Evolutionary conservation across 2,329 filamentous ascomycete species (phyloP), one percentile per base, ranked within the genome.

Genomic region (Microcyclospora pomicola): DNA sequence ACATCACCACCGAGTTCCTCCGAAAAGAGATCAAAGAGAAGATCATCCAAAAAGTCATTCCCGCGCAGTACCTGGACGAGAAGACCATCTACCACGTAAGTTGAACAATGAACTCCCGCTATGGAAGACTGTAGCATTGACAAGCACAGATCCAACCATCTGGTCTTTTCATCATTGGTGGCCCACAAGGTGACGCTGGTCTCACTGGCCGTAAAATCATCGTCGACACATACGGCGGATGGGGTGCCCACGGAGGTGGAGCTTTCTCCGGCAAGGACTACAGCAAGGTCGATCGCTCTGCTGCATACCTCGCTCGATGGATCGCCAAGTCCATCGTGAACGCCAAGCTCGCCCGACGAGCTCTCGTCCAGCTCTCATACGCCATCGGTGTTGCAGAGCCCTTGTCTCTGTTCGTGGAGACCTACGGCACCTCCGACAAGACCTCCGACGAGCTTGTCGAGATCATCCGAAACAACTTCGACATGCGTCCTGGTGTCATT

Each of bases 251-350:
- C 75, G 91, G 91, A 75, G 91, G 91, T 74, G 91, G 91, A 81
- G 91, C 91, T 66, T 98, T 98, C 82, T 96, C 91, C 58, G 91
- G 91, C 60, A 98, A 98, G 81, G 91, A 98, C 67, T 98, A 95
- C 79, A 95, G 86, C 76, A 98, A 98, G 78, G 91, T 98, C 68
- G 91, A 98, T 64, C 84, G 91, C 57, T 96, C 91, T 38, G 91
- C 91, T 51, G 91, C 91, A 59, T 98, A 98, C 72, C 79, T 96
- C 54, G 87, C 76, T 53, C 86, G 91, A 64, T 98, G 91, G 91
- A 87, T 98, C 65, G 91, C 91, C 70, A 98, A 98, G 77, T 98
- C 91, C 31, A 77, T 98, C 49, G 84, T 98, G 54, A 69, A 78
- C 57, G 82, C 88, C 55, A 80, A 82, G 56, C 81, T 98, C 46